Base-by-base conservation (phyloP, 352 stramenopile species). In the Aphanomyces euteiches region DNA sequence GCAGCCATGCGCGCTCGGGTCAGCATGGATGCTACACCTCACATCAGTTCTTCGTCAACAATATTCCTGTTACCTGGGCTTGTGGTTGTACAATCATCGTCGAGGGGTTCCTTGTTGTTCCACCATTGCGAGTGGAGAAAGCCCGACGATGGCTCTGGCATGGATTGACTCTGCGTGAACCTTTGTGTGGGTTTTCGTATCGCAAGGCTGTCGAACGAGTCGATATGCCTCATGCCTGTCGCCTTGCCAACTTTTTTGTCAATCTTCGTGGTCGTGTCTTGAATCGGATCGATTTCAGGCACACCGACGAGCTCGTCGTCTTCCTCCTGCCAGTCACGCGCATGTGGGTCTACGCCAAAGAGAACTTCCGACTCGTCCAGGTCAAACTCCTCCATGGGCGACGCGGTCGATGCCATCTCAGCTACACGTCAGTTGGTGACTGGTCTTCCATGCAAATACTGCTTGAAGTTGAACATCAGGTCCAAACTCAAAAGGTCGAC, bases 321-420 rank as follows among this genome's bases (percentile, higher is more conserved):
- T 66, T 43, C 57, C 45, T 58, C 19, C 54, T 60, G 28, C 28
- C 54, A 60, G 41, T 50, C 43, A 28, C 28, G 28, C 28, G 28
- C 28, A 28, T 28, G 28, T 28, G 28, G 28, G 2, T 28, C 28
- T 28, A 28, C 28, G 28, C 64, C 64, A 36, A 70, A 70, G 47
- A 70, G 54, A 13, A 70, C 34, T 12, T 67, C 59, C 4, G 59
- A 70, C 48, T 70, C 64, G 47, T 70, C 64, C 64, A 70, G 47
- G 36, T 70, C 64, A 50, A 70, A 70, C 10, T 70, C 64, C 13
- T 17, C 50, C n/a, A 56, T 54, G 4, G 60, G 50, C 56, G 57
- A 13, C 36, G 15, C 57, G 5, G 34, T 40, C 8, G 57, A 13
- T 17, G 57, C 57, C 57, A 48, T 53, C 19, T 28, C 50, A 28